These are phyloP conservation scores for Alternaria triticina DNA, from an alignment of 2,329 filamentous ascomycete genomes.

Conservation along the genomic window DNA sequence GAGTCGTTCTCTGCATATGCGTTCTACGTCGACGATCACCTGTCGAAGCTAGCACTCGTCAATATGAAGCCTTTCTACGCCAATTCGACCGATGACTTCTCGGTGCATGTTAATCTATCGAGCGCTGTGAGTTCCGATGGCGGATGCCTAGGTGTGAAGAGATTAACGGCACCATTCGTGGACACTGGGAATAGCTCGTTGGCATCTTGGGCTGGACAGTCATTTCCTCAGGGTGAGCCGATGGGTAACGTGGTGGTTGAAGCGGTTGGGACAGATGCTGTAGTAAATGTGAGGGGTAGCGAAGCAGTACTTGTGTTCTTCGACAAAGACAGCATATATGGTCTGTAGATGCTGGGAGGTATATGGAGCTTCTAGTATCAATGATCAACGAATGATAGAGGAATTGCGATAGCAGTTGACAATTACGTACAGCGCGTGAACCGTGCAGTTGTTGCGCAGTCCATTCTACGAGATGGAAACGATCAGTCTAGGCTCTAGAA, in stretches of 20 bases:
- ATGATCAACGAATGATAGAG: not conserved
- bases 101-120: not conserved
- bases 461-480: not conserved
- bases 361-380: not conserved
- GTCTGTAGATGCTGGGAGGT: not conserved
- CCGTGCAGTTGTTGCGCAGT: not conserved
- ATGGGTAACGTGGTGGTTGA: constrained; percentile 6
- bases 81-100: not conserved
- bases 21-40: constrained; percentile 9
- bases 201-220: constrained; percentile 11
- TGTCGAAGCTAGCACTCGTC: constrained; percentile 10
- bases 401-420: not conserved
- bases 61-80: constrained; percentile 18
- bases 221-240: constrained; percentile 10
- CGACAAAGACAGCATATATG: constrained; percentile 4
- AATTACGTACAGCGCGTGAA: not conserved
- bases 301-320: constrained; percentile 15
- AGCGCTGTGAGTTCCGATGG: not conserved
- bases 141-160: not conserved
- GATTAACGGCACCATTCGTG: constrained; percentile 5
- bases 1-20: constrained; percentile 14
- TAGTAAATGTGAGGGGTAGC: constrained; percentile 8
- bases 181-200: constrained; percentile 4
- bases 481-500: not conserved
- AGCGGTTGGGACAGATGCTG: not conserved